These are phyloP conservation scores for Coemansia sp. DNA, from an alignment of 192 early-diverging fungal genomes.

Conservation along the genomic window DNA sequence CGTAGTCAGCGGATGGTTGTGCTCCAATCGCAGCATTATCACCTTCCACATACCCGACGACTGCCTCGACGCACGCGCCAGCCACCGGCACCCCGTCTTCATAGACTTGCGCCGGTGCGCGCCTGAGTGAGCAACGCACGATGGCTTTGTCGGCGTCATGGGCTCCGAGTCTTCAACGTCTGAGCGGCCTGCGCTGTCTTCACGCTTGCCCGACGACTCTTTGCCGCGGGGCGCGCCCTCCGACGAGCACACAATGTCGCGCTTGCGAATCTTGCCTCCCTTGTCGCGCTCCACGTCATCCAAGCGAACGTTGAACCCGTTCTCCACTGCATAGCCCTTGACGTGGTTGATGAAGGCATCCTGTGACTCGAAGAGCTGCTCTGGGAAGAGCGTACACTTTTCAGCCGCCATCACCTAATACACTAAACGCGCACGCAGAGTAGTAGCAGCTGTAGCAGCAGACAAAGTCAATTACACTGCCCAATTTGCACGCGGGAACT, in stretches of 20 bases:
- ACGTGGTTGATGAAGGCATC: constrained; percentile 51
- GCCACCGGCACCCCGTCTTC: constrained; percentile 54
- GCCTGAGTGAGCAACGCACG: constrained; percentile 35
- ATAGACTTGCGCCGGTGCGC: constrained; percentile 54
- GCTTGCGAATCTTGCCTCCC: constrained; percentile 50
- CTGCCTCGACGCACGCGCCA: constrained; percentile 52
- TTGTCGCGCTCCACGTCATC: constrained; percentile 56
- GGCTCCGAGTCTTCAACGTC: constrained; percentile 16
- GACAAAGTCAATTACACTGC: too few species aligned
- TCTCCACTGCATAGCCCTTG: constrained; percentile 46
- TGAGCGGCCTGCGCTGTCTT: constrained; percentile 26
- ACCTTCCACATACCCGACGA: constrained; percentile 53
- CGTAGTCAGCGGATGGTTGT: constrained; percentile 49
- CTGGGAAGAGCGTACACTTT: constrained; percentile 52
- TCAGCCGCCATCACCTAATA: constrained; percentile 24
- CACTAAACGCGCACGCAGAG: too few species aligned
- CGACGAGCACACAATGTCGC: constrained; percentile 54
- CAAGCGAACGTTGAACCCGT: constrained; percentile 54
- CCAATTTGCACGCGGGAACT: too few species aligned
- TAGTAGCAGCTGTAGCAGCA: too few species aligned
- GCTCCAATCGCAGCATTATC: constrained; percentile 51
- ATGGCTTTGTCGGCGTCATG: background rate
- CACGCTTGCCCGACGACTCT: constrained; percentile 32
- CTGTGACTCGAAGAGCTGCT: constrained; percentile 53
- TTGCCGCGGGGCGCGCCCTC: constrained; percentile 52